Evolutionary conservation across 2,329 filamentous ascomycete genomes (phyloP), one percentile per base, ranked within the genome.

Genomic region (Beauveria varroae): DNA sequence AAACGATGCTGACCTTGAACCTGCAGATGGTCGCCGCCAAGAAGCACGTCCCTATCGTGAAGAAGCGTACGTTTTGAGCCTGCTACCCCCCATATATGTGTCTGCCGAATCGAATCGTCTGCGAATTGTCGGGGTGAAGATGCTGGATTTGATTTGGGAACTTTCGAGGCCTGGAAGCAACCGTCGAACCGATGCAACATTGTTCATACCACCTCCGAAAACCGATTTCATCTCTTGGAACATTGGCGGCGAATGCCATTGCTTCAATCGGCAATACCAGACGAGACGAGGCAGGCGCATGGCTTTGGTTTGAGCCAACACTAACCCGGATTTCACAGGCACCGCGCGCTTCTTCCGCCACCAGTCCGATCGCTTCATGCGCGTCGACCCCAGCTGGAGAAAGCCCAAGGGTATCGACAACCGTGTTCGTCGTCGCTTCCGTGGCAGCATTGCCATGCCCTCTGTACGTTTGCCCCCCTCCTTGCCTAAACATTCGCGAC

Each of bases 371-470:
- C 88, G 88, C 78, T 99, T 96, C 86, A 96, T 88, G 84, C 88
- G 95, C 78, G 88, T 98, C 71, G 88, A 85, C 76, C 78, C 89
- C 71, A 88, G 86, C 86, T 99, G 95, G 95, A 90, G 95, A 83
- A 99, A 98, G 87, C 95, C 95, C 72, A 99, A 99, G 91, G 95
- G 95, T 91, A 99, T 99, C 81, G 95, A 99, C 84, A 96, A 93
- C 85, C 85, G 90, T 75, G 93, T 99, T 78, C 90, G 95, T 78
- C 88, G 95, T 86, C 91, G 95, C 71, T 99, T 99, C 86, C 92
- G 91, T 82, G 91, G 95, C 76, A 91, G 90, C 82, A 89, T 89
- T 80, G 86, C 87, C 75, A 98, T 99, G 93, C 95, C 95, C 81
- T 60, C 57, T 20, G 57, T 60, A 53, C 47, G 91, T 86, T 68